phyloP scores from a whole-genome alignment of 805 yeast genomes.

The Ogataea pini region DNA sequence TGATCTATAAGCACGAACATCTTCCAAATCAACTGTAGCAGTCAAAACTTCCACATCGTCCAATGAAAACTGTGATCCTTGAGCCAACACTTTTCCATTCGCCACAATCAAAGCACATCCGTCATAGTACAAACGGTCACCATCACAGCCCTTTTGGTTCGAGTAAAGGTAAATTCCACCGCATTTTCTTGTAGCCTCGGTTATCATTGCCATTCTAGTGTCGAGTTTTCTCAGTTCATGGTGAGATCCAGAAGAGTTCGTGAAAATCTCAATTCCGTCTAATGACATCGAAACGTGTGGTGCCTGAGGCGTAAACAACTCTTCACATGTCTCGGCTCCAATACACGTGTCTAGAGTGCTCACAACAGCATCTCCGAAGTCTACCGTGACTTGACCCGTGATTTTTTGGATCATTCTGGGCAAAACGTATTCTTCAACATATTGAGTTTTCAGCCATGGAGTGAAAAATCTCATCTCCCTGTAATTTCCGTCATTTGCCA shows the following conservation, averaged over 20 bases:
- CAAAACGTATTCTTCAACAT: constrained; percentile 69
- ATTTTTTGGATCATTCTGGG: constrained; percentile 69
- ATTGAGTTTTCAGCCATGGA: constrained; percentile 84
- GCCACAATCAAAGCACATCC: constrained; percentile 95
- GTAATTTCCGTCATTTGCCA: constrained; percentile 97
- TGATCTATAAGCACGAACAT: constrained; percentile 80
- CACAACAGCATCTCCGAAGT: constrained; percentile 89
- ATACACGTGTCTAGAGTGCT: constrained; percentile 82
- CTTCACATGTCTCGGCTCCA: constrained; percentile 99
- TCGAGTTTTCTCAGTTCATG: constrained; percentile 91
- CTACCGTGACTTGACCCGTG: constrained; percentile 67
- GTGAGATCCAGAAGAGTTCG: constrained; percentile 97
- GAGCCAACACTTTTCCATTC: constrained; percentile 90
- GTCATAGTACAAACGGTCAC: constrained; percentile 94
- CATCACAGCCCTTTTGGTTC: constrained; percentile 97
- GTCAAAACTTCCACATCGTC: constrained; percentile 91
- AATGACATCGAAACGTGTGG: constrained; percentile 91
- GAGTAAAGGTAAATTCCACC: constrained; percentile 95
- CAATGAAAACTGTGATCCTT: constrained; percentile 87
- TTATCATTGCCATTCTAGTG: constrained; percentile 78
- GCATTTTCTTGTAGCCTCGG: constrained; percentile 91
- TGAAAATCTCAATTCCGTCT: constrained; percentile 96
- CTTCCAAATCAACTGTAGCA: constrained; percentile 94
- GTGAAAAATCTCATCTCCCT: constrained; percentile 97
- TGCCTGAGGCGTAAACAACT: constrained; percentile 91